phyloP scores from a whole-genome alignment of 2,329 filamentous ascomycete genomes.

The Colletotrichum orchidophilum region DNA sequence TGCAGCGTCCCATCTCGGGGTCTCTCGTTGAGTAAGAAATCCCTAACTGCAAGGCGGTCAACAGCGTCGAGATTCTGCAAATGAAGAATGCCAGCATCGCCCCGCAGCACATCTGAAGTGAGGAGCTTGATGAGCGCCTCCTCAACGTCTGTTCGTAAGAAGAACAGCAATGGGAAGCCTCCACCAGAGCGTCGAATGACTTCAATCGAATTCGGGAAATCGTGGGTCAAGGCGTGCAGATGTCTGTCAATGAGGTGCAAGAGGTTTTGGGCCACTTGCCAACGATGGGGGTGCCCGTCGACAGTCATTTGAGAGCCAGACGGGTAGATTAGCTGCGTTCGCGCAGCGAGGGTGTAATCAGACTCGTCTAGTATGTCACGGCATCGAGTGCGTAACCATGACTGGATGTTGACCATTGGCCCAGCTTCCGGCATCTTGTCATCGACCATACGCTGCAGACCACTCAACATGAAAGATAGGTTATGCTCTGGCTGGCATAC shows the following conservation, averaged over 20 bases:
- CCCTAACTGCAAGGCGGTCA: slow-evolving; percentile 39
- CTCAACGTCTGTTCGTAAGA: slow-evolving; percentile 60
- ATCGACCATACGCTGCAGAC: slow-evolving; percentile 65
- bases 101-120: slow-evolving; percentile 48
- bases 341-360: slow-evolving; percentile 62
- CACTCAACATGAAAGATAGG: slow-evolving; percentile 71
- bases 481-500: slow-evolving; percentile 71
- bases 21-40: slow-evolving; percentile 40
- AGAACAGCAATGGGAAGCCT: slow-evolving; percentile 65
- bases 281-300: slow-evolving; percentile 63
- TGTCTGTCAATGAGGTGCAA: slow-evolving; percentile 51
- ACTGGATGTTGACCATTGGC: slow-evolving; percentile 60
- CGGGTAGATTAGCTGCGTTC: slow-evolving; percentile 67
- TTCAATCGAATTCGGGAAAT: slow-evolving; percentile 56
- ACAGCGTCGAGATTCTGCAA: slow-evolving; percentile 41
- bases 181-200: slow-evolving; percentile 47
- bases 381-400: slow-evolving; percentile 56
- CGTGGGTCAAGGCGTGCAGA: slow-evolving; percentile 45
- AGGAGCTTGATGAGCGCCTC: slow-evolving; percentile 52
- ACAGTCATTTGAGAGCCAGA: slow-evolving; percentile 57
- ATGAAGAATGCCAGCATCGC: slow-evolving; percentile 42
- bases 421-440: slow-evolving; percentile 49
- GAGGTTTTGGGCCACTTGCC: slow-evolving; percentile 55
- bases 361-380: slow-evolving; percentile 74
- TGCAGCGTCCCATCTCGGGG: slow-evolving; percentile 37